Percentiles rank a stretch among this genome's conserved stretches.
Conservation (phyloP, 257 asterid species). For the Scutellaria galericulata region DNA sequence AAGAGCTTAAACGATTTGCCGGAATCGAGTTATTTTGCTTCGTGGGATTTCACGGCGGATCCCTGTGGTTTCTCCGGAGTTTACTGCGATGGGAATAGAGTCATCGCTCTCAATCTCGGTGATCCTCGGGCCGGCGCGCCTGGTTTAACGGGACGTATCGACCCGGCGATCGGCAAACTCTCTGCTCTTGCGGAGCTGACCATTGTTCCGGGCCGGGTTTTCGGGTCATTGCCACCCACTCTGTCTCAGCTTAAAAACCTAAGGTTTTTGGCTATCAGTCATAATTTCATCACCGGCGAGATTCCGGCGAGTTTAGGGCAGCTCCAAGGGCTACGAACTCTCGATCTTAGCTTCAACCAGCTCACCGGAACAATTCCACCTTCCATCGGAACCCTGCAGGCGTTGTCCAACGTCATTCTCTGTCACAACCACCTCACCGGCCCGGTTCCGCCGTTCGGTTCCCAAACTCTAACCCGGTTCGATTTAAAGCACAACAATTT, state of each 20-base stretch:
- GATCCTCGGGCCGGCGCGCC: constrained; percentile 93
- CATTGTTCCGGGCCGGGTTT: constrained; percentile 79
- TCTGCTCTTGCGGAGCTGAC: constrained; percentile 74
- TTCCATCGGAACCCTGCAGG: constrained; percentile 69
- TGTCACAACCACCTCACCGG: constrained; percentile 75
- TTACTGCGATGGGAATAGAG: constrained; percentile 68
- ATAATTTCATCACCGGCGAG: constrained; percentile 74
- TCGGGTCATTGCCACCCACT: constrained; percentile 69
- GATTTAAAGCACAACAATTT: constrained; percentile 72
- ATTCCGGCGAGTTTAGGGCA: constrained; percentile 69
- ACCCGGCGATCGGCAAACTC: constrained; percentile 82
- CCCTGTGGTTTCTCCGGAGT: constrained; percentile 87
- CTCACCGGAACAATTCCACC: constrained; percentile 66
- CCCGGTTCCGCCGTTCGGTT: constrained; percentile 61
- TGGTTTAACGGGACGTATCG: constrained; percentile 75
- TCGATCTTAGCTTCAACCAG: constrained; percentile 84
- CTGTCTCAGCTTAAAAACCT: constrained; percentile 62
- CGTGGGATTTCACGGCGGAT: constrained; percentile 97
- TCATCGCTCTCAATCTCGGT: constrained; percentile 81
- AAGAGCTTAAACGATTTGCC: constrained; percentile 76
- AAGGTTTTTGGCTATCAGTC: constrained; percentile 75
- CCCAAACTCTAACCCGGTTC: constrained; percentile 65
- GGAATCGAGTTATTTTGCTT: constrained; percentile 66
- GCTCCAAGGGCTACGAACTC: constrained; percentile 61
- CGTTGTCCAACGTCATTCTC: constrained; percentile 66